Base-by-base conservation (phyloP, 306 rosid genomes). In the Hylodesmum podocarpum region DNA sequence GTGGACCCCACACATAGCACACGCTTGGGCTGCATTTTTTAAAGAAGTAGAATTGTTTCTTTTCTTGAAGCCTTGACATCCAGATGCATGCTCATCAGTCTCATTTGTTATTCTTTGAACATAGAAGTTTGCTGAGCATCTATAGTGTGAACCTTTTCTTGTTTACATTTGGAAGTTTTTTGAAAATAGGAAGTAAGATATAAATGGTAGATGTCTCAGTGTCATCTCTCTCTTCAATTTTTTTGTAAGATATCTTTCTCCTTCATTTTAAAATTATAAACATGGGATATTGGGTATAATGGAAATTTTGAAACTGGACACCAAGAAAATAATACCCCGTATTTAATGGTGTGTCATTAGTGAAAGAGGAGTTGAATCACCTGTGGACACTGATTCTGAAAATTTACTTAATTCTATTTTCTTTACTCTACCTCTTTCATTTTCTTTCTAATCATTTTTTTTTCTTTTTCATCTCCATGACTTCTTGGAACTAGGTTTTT, bases 31-130 rank as follows among this genome's bases (percentile, higher is more conserved):
- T 24, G 39, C 21, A 8, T 25, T 63, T 62, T 65, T 39, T 37
- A 21, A 21, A 25, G 63, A 55, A 54, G 25, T 25, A 25, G 40
- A 65, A 28, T 28, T 73, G 39, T 51, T 41, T 10, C 66, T 78
- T 72, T 49, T 28, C 36, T 73, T 78, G 73, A 73, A 58, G 44
- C 53, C 62, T 57, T 66, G 62, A 66, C 37, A 28, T 8, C 64
- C 21, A 36, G 39, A 40, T 66, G 24, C 79, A 73, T 49, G 73
- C 43, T 33, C 11, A n/a, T 36, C 31, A n/a, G 59, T 11, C 18
- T 50, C 54, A n/a, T 66, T 28, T 77, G 16, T 62, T 50, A n/a
- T 43, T 44, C 27, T 67, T 70, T 72, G 44, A 61, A 65, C 57
- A 15, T 73, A 29, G 70, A 47, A 33, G 74, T 78, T 73, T 64